A percentile compares a stretch with the other conserved stretches of the same genome.
These are phyloP conservation scores for Colletotrichum paranaense DNA, from an alignment of 2,329 filamentous ascomycete species.

Conservation along the genomic window DNA sequence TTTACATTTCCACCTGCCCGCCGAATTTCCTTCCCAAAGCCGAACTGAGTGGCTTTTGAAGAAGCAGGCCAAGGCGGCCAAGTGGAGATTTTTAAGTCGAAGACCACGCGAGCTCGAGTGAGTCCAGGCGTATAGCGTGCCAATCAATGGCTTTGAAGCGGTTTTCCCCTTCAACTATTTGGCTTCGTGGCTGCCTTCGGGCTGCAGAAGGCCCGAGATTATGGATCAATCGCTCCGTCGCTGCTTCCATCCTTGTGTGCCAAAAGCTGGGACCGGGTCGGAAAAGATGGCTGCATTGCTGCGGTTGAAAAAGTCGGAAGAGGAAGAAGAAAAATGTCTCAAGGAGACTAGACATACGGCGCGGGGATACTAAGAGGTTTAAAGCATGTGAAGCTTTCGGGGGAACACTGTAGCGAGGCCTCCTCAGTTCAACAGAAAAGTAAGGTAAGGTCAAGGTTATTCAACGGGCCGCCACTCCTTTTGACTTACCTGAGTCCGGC, in stretches of 20 bases:
- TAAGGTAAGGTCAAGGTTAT: background rate
- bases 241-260: background rate
- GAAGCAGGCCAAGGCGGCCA: background rate
- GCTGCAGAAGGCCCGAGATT: background rate
- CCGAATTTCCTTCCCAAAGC: background rate
- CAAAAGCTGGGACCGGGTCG: background rate
- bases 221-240: background rate
- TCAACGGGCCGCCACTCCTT: background rate
- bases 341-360: background rate
- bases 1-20: background rate
- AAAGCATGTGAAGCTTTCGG: background rate
- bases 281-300: background rate
- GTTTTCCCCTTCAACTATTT: background rate
- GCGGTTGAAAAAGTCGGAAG: background rate
- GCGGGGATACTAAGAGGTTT: background rate
- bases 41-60: background rate
- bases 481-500: background rate
- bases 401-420: background rate
- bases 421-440: background rate
- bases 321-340: background rate
- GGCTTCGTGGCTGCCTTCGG: background rate
- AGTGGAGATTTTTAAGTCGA: background rate
- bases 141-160: background rate
- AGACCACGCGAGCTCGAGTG: background rate
- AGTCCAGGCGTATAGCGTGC: background rate